Conservation (phyloP, 495 filamentous ascomycete species). For the Penicillium diatomitis region DNA sequence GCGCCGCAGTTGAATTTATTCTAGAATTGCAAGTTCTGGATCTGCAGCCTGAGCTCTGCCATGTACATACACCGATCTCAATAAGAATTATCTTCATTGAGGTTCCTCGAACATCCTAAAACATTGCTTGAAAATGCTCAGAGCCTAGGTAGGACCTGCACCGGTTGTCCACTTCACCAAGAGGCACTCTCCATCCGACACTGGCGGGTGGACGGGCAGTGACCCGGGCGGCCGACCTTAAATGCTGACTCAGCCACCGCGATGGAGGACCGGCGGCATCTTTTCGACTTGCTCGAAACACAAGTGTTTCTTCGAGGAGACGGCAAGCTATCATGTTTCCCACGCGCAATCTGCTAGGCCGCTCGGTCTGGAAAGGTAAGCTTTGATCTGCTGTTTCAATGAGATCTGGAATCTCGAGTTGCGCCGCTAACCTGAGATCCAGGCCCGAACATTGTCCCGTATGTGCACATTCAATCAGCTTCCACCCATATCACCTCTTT, state of each 20-base stretch:
- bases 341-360: constrained; percentile 48
- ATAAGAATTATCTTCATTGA: no score
- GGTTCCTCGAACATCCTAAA: no score
- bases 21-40: no score
- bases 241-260: constrained; percentile 13
- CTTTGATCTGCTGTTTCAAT: neutral
- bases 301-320: constrained; percentile 1
- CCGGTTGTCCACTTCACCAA: no score
- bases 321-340: constrained; percentile 44
- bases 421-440: constrained; percentile 12
- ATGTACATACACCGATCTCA: no score
- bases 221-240: neutral
- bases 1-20: no score
- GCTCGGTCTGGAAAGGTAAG: constrained; percentile 72
- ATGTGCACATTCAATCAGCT: constrained; percentile 15
- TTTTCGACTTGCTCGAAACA: constrained; percentile 15
- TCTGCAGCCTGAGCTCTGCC: no score
- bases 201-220: neutral
- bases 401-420: neutral
- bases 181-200: neutral
- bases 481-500: neutral
- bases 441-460: constrained; percentile 51
- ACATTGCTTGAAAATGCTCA: no score
- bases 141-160: no score
- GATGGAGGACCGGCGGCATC: neutral